These are phyloP conservation scores for Tylopilus sp. DNA, from an alignment of 1,284 basidiomycete species.

Conservation along the genomic window DNA sequence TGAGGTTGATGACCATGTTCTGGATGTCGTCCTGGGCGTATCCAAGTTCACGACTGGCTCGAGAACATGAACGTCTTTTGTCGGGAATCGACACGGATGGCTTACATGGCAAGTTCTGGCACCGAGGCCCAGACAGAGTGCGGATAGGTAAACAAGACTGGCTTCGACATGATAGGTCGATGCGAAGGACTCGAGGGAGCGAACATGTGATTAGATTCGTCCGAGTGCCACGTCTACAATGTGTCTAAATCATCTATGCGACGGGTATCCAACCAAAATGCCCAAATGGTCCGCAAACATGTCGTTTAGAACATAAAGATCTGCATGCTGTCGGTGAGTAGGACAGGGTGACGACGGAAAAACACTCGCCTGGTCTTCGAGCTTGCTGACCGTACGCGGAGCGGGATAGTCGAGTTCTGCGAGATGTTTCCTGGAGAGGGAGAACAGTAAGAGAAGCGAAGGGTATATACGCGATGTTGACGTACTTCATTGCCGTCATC, in stretches of 20 bases:
- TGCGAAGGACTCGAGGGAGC: background rate
- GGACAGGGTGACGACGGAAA: background rate
- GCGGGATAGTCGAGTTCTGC: conserved; percentile 83
- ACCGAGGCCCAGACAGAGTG: conserved; percentile 49
- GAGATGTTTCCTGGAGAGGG: conserved; percentile 71
- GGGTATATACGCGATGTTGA: conserved; percentile 12
- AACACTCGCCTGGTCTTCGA: conserved; percentile 75
- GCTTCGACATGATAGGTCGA: conserved; percentile 9
- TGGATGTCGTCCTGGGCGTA: conserved; percentile 38
- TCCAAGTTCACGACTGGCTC: conserved; percentile 41
- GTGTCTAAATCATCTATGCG: conserved; percentile 5
- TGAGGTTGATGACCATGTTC: conserved; percentile 40
- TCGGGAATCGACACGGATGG: background rate
- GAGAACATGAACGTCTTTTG: background rate
- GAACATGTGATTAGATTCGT: conserved; percentile 4
- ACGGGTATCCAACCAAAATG: conserved; percentile 10
- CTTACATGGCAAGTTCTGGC: conserved; percentile 49
- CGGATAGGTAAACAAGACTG: conserved; percentile 42
- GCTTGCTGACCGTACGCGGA: conserved; percentile 89
- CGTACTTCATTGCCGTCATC: conserved; percentile 95
- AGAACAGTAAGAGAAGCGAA: background rate
- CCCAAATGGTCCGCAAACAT: background rate
- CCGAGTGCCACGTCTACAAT: conserved; percentile 3
- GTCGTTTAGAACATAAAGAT: conserved; percentile 60
- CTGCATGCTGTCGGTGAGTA: conserved; percentile 30